Percentiles rank a stretch among this genome's conserved stretches.
Evolutionary conservation across 768 basidiomycete genomes (phyloP).

Genomic region (Boletus rufocinnamomeus): DNA sequence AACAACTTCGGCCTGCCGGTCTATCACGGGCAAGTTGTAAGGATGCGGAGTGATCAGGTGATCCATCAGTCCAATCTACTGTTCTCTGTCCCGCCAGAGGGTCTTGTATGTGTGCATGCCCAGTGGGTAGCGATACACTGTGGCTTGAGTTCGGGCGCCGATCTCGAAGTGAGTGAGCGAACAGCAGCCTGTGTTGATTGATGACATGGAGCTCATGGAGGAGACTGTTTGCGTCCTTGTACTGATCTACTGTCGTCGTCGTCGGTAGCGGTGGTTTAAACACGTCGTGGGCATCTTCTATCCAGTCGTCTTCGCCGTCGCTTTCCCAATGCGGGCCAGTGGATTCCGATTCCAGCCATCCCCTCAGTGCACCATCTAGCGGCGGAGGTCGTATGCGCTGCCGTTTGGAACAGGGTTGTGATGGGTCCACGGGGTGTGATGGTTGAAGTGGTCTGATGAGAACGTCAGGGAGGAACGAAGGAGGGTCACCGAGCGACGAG

Average conservation of each 20-base stretch:
- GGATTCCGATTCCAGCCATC: constrained; percentile 38
- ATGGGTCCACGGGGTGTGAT: constrained; percentile 11
- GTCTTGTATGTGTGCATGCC: constrained; percentile 1
- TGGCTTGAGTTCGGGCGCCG: not conserved
- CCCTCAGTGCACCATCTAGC: constrained; percentile 53
- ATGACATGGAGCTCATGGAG: constrained; percentile 72
- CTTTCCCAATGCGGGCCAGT: constrained; percentile 19
- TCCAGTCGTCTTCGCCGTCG: constrained; percentile 37
- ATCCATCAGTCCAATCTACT: constrained; percentile 3
- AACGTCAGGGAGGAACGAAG: constrained; percentile 20
- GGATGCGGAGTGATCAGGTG: constrained; percentile 5
- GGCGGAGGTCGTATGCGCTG: constrained; percentile 53
- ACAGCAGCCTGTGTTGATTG: constrained; percentile 62
- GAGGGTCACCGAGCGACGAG: constrained; percentile 32
- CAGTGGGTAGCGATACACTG: not conserved
- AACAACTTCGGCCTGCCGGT: not conserved
- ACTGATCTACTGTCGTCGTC: constrained; percentile 37
- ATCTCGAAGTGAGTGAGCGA: constrained; percentile 23
- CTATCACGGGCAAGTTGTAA: constrained; percentile 3
- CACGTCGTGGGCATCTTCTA: constrained; percentile 38
- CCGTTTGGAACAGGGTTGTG: constrained; percentile 48
- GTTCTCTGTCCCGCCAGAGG: constrained; percentile 1
- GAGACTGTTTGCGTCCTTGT: constrained; percentile 62
- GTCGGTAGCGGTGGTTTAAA: constrained; percentile 22
- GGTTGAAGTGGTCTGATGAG: constrained; percentile 15